Evolutionary conservation across 2,329 filamentous ascomycete species (phyloP).

Genomic region (Exophiala dermatitidis): DNA sequence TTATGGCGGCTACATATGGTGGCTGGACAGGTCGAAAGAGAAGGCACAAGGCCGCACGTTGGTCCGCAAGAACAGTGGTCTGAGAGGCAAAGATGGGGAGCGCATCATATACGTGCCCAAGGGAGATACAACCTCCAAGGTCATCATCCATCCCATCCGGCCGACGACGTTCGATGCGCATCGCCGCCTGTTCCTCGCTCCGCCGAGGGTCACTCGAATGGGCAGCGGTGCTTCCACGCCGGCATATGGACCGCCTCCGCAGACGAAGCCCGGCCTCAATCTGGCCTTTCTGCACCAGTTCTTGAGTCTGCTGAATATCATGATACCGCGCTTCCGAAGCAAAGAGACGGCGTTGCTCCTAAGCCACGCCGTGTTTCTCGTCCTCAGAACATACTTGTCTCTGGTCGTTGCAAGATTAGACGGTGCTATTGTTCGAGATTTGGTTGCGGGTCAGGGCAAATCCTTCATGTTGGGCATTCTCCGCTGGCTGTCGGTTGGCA

Average conservation of each 20-base stretch:
- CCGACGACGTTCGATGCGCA: conserved; percentile 94
- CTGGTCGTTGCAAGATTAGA: conserved; percentile 87
- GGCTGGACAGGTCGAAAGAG: conserved; percentile 65
- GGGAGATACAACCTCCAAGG: conserved; percentile 78
- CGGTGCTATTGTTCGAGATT: conserved; percentile 89
- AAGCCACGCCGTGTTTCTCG: conserved; percentile 81
- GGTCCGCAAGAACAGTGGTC: conserved; percentile 81
- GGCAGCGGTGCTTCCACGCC: conserved; percentile 55
- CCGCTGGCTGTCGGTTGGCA: conserved; percentile 94
- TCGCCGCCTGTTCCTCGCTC: conserved; percentile 83
- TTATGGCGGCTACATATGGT: conserved; percentile 73
- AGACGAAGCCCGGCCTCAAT: conserved; percentile 90
- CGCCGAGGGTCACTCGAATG: conserved; percentile 73
- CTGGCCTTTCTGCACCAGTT: conserved; percentile 96
- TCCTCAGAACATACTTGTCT: conserved; percentile 89
- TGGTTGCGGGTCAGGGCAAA: conserved; percentile 90
- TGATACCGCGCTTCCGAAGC: conserved; percentile 91
- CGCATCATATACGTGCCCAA: conserved; percentile 93
- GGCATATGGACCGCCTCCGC: conserved; percentile 66
- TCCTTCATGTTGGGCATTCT: conserved; percentile 79
- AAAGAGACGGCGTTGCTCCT: conserved; percentile 89
- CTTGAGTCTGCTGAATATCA: conserved; percentile 89
- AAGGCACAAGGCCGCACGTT: conserved; percentile 75
- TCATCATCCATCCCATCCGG: conserved; percentile 85
- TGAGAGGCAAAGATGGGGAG: conserved; percentile 89